Conservation (phyloP, 2,329 filamentous ascomycete species). For the Tolypocladium pustulatum region DNA sequence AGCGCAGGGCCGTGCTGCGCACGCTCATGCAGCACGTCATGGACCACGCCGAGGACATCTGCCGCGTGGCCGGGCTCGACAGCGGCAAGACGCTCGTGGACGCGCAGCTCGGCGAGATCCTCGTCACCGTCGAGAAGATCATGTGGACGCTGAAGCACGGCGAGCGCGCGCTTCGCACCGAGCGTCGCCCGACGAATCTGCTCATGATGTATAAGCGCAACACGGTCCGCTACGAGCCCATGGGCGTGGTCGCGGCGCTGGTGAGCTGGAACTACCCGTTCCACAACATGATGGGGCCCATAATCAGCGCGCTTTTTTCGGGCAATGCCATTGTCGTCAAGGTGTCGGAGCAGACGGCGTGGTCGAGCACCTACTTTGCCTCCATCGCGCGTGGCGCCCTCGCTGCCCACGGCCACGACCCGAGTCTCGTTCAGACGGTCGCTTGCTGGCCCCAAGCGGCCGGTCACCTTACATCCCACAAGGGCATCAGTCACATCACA, state of each 20-base stretch:
- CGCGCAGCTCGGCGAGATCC: slow-evolving; percentile 84
- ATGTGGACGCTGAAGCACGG: slow-evolving; percentile 91
- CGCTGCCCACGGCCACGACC: slow-evolving; percentile 69
- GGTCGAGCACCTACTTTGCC: slow-evolving; percentile 78
- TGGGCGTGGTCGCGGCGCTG: slow-evolving; percentile 84
- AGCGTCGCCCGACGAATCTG: slow-evolving; percentile 72
- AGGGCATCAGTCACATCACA: slow-evolving; percentile 75
- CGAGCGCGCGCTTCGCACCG: slow-evolving; percentile 65
- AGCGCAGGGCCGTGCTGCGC: slow-evolving; percentile 69
- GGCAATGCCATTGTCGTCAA: slow-evolving; percentile 92
- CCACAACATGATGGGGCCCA: slow-evolving; percentile 85
- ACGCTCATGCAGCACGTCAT: slow-evolving; percentile 76
- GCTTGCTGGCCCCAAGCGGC: slow-evolving; percentile 83
- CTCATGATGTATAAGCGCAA: slow-evolving; percentile 96
- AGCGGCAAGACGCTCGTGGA: slow-evolving; percentile 96
- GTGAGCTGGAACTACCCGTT: slow-evolving; percentile 98
- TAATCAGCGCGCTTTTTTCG: slow-evolving; percentile 83
- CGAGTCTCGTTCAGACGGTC: slow-evolving; percentile 72
- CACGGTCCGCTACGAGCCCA: slow-evolving; percentile 78
- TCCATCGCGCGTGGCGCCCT: slow-evolving; percentile 71
- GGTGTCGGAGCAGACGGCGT: slow-evolving; percentile 89
- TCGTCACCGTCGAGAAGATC: slow-evolving; percentile 88
- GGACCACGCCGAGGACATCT: slow-evolving; percentile 81
- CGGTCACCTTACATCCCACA: slow-evolving; percentile 73
- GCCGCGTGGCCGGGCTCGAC: slow-evolving; percentile 76